Evolutionary conservation across 371 early-diverging fungal genomes (phyloP), one percentile per base, ranked within the genome.

Genomic region (Chytridium lagenaria): DNA sequence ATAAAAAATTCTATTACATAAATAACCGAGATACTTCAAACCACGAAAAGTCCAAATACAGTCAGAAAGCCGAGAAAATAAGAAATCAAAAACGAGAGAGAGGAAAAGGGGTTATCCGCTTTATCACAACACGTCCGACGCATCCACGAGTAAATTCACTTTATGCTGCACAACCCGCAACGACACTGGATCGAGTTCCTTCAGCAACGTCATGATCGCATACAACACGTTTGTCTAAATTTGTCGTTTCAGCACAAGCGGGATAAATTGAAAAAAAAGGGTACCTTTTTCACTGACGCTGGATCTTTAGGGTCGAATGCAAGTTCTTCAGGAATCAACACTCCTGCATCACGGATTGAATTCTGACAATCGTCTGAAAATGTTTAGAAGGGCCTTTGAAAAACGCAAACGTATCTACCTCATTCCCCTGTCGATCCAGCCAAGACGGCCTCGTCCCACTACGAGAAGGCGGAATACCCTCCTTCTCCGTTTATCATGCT

Each of bases 201-300:
- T 80, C 37, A 80, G 34, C n/a, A 80, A 57, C 31, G 76, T 67
- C 39, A 80, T 67, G 10, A 80, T 70, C 5, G 80, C 80, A 38
- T 72, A 72, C 0, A 80, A 68, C 5, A 80, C 49, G 55, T 74
- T 77, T 39, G 65, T 70, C 44, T 44, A 19, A 44, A 44, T 44
- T 12, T 12, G 12, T 12, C 19, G 12, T 12, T 44, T 12, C 7
- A 44, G 7, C 44, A 44, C 44, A 44, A 19, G 19, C 44, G 44
- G 19, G 19, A 44, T 12, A 44, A 44, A 44, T 12, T 12, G 26
- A 55, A 55, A 30, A 30, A 55, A 55, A 55, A 55, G 57, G 23
- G 16, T 55, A 57, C 67, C 64, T 39, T 64, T 23, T 59, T 59
- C 34, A 34, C 39, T 61, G 64, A 57, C 19, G 19, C 5, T 50